These are phyloP conservation scores for Tolypocladium sp. DNA, from an alignment of 2,329 filamentous ascomycete species.

Conservation along the genomic window DNA sequence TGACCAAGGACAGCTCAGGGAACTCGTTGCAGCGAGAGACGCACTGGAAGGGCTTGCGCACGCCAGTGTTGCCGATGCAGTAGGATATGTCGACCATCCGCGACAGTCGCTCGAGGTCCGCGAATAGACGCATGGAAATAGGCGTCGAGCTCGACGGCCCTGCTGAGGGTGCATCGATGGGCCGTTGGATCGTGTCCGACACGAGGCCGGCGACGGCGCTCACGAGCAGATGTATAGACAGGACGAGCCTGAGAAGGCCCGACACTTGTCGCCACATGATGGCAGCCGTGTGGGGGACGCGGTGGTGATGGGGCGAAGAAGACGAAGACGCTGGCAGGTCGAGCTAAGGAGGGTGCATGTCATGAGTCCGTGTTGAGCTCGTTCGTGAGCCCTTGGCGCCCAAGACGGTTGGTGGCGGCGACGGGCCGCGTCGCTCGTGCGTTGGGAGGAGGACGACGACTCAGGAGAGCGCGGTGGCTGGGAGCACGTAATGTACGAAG, in stretches of 20 bases:
- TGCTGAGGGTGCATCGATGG: neutral
- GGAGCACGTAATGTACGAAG: neutral
- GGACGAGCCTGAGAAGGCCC: neutral
- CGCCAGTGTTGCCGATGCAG: constrained; percentile 79
- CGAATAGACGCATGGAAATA: constrained; percentile 59
- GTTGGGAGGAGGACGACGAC: neutral
- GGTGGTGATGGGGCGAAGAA: neutral
- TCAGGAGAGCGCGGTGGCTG: neutral
- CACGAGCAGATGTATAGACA: neutral
- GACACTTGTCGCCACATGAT: neutral
- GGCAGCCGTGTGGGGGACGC: neutral
- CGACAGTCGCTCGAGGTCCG: constrained; percentile 77
- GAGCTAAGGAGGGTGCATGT: neutral
- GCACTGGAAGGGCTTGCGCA: constrained; percentile 76
- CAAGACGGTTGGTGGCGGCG: neutral
- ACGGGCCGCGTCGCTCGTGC: neutral
- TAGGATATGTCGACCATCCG: constrained; percentile 90
- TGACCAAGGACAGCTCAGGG: constrained; percentile 65
- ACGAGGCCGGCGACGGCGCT: neutral
- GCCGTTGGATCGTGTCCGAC: neutral
- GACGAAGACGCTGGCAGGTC: neutral
- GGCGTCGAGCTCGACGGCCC: constrained; percentile 1
- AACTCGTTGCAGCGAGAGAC: constrained; percentile 81
- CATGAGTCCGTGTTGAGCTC: neutral
- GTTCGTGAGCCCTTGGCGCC: neutral